phyloP scores from a whole-genome alignment of 495 filamentous ascomycete species.

The Annulohypoxylon stygium region DNA sequence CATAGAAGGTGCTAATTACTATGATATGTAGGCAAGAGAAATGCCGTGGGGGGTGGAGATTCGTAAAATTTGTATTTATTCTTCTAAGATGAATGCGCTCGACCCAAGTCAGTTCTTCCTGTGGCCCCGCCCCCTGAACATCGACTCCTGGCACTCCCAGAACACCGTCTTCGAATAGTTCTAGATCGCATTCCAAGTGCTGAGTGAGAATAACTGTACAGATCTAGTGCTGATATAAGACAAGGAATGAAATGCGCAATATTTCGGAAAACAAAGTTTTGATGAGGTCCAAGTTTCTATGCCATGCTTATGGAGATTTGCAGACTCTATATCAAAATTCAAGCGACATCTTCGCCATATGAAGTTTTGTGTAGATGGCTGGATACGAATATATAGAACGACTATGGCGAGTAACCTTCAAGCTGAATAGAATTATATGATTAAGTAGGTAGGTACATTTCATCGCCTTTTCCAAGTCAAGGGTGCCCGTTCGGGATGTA shows the following conservation, averaged over 20 bases:
- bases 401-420: too few relatives aligned
- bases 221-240: neutral
- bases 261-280: neutral
- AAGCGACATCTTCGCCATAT: too few relatives aligned
- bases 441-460: neutral
- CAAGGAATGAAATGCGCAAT: neutral
- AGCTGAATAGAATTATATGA: too few relatives aligned
- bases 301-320: neutral
- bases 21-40: neutral
- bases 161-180: neutral
- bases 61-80: conserved; percentile 5
- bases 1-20: neutral
- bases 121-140: neutral
- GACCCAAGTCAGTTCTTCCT: neutral
- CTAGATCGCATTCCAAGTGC: neutral
- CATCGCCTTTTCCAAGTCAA: conserved; percentile 6
- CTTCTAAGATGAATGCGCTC: conserved; percentile 12
- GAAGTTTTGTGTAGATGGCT: too few relatives aligned
- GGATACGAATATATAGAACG: too few relatives aligned
- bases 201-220: neutral
- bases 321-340: too few relatives aligned
- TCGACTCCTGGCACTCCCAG: neutral
- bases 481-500: conserved; percentile 43
- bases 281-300: neutral
- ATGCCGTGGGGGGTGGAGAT: too few relatives aligned